These are phyloP conservation scores for Zasmidium angulare DNA, from an alignment of 2,329 filamentous ascomycete species.

Conservation along the genomic window DNA sequence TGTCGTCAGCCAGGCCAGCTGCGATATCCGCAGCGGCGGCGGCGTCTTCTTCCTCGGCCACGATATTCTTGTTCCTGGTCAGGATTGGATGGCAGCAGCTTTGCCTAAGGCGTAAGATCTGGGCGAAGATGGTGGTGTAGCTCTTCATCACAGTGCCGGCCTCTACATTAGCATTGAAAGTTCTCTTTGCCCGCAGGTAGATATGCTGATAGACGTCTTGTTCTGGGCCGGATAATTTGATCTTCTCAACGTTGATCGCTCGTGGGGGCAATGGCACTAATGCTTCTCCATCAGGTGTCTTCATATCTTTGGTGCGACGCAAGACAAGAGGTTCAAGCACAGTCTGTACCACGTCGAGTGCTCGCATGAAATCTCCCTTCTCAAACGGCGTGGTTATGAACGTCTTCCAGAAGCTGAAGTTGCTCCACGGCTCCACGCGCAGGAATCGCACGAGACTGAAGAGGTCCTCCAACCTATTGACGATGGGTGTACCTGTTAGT, in stretches of 20 bases:
- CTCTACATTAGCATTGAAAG: slow-evolving; percentile 83
- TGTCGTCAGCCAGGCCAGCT: slow-evolving; percentile 85
- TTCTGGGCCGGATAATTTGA: slow-evolving; percentile 82
- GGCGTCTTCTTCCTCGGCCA: slow-evolving; percentile 85
- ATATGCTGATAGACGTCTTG: slow-evolving; percentile 92
- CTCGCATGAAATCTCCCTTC: slow-evolving; percentile 88
- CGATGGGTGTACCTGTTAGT: slow-evolving; percentile 91
- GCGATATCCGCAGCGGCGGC: slow-evolving; percentile 73
- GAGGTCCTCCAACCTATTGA: slow-evolving; percentile 91
- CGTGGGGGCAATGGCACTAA: slow-evolving; percentile 81
- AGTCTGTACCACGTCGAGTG: slow-evolving; percentile 94
- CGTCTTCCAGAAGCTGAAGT: slow-evolving; percentile 98
- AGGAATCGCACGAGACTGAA: slow-evolving; percentile 92
- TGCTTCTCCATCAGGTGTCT: slow-evolving; percentile 79
- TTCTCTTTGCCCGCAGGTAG: slow-evolving; percentile 75
- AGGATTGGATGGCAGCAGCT: slow-evolving; percentile 91
- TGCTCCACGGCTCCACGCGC: slow-evolving; percentile 94
- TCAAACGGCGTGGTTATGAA: slow-evolving; percentile 98
- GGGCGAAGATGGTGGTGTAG: slow-evolving; percentile 95
- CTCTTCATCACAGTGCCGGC: slow-evolving; percentile 92
- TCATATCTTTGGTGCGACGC: slow-evolving; percentile 96
- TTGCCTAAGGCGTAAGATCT: slow-evolving; percentile 88
- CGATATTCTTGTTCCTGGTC: slow-evolving; percentile 78
- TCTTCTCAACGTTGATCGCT: slow-evolving; percentile 78
- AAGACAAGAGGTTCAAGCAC: slow-evolving; percentile 95